These are phyloP conservation scores for Aureobasidium zeae DNA, from an alignment of 2,329 filamentous ascomycete species.

Conservation along the genomic window DNA sequence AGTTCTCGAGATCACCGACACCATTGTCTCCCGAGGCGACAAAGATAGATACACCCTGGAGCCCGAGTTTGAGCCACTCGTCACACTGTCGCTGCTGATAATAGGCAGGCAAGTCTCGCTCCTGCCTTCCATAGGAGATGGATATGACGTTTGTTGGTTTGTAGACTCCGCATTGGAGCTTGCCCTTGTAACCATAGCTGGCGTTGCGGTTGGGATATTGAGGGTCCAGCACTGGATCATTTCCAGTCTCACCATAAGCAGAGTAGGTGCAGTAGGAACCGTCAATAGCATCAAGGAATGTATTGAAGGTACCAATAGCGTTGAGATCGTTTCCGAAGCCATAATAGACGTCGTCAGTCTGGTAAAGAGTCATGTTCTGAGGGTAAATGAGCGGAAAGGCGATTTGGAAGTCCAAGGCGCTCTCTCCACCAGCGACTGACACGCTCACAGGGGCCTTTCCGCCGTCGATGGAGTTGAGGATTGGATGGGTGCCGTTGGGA, in stretches of 20 bases:
- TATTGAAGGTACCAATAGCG: constrained; percentile 35
- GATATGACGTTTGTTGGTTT: constrained; percentile 50
- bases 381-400: constrained; percentile 45
- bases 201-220: constrained; percentile 36
- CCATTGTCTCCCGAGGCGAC: constrained; percentile 42
- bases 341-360: constrained; percentile 35
- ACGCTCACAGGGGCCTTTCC: constrained; percentile 20
- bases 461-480: constrained; percentile 21
- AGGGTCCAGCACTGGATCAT: constrained; percentile 40
- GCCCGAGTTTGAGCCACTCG: constrained; percentile 40
- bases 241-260: constrained; percentile 39
- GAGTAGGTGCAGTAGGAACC: constrained; percentile 44
- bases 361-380: constrained; percentile 41
- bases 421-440: constrained; percentile 31
- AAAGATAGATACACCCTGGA: constrained; percentile 41
- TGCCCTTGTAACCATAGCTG: constrained; percentile 25
- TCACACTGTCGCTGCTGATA: constrained; percentile 45
- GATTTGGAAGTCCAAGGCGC: constrained; percentile 42
- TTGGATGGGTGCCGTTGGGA: constrained; percentile 24
- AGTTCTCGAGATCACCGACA: constrained; percentile 23
- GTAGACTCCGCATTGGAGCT: constrained; percentile 36
- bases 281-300: constrained; percentile 44
- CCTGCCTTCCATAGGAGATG: constrained; percentile 50
- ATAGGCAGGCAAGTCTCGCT: constrained; percentile 43
- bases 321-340: constrained; percentile 30